Conservation (phyloP, 768 basidiomycete genomes). For the Kwoniella shandongensis region DNA sequence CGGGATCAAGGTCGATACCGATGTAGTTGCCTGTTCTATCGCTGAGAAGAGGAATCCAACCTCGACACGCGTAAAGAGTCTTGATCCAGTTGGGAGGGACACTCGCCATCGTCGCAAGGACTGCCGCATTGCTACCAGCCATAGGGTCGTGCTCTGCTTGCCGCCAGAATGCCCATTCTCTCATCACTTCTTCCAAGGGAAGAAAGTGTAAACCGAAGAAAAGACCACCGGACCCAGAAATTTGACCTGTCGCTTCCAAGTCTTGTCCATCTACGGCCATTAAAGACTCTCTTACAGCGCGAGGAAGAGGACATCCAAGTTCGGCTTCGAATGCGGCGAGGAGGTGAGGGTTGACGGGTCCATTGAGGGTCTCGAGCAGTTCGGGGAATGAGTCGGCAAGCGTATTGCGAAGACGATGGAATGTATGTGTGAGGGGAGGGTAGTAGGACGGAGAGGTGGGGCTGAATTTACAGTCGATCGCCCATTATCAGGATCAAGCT, state of each 20-base stretch:
- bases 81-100: conserved; percentile 88
- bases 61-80: conserved; percentile 83
- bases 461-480: conserved; percentile 6
- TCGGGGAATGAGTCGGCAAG: conserved; percentile 86
- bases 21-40: conserved; percentile 96
- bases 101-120: conserved; percentile 77
- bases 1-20: conserved; percentile 88
- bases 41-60: conserved; percentile 93
- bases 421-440: conserved; percentile 78
- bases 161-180: conserved; percentile 97
- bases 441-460: conserved; percentile 55
- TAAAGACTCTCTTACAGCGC: conserved; percentile 87
- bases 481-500: background rate
- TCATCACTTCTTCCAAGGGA: conserved; percentile 85
- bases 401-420: conserved; percentile 80
- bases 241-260: conserved; percentile 54
- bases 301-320: conserved; percentile 72
- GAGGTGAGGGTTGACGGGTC: conserved; percentile 76
- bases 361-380: conserved; percentile 91
- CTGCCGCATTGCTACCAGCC: conserved; percentile 73
- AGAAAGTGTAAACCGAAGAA: conserved; percentile 94
- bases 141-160: conserved; percentile 84
- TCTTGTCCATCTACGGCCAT: conserved; percentile 89
- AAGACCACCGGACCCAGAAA: conserved; percentile 74
- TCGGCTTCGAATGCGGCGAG: conserved; percentile 78